Percentiles rank a stretch among this genome's conserved stretches.
phyloP scores from a whole-genome alignment of 371 early-diverging fungal genomes.

The Rhizomucor miehei region DNA sequence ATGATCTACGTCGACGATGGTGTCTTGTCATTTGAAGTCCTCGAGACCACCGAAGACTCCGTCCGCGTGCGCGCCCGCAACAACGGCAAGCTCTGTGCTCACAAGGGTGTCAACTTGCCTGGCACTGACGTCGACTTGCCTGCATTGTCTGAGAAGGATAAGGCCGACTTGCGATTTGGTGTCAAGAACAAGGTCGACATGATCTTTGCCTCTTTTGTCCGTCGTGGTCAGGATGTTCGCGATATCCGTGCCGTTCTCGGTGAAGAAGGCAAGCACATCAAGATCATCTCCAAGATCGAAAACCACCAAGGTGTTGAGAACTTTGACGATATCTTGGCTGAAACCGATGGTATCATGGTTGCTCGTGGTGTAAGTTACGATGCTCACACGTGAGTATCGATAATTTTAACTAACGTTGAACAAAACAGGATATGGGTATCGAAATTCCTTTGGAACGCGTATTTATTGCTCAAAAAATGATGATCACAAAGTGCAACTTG shows the following conservation, averaged over 20 bases:
- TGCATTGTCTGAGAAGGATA: constrained; percentile 94
- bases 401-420: not conserved
- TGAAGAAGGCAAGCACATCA: constrained; percentile 78
- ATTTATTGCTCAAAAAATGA: constrained; percentile 96
- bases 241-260: constrained; percentile 82
- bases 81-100: constrained; percentile 71
- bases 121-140: constrained; percentile 86
- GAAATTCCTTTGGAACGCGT: constrained; percentile 94
- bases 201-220: constrained; percentile 97
- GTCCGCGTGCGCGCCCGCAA: constrained; percentile 76
- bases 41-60: constrained; percentile 55
- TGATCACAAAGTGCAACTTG: constrained; percentile 91
- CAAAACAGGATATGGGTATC: constrained; percentile 87
- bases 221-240: constrained; percentile 83
- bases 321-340: constrained; percentile 94
- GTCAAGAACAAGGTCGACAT: constrained; percentile 94
- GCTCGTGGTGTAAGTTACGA: constrained; percentile 81
- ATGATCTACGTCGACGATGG: constrained; percentile 88
- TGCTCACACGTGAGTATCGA: not conserved
- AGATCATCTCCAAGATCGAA: constrained; percentile 96
- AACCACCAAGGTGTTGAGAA: constrained; percentile 94
- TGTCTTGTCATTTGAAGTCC: constrained; percentile 80
- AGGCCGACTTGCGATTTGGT: constrained; percentile 87
- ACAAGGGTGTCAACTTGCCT: constrained; percentile 92
- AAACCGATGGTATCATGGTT: constrained; percentile 98